Evolutionary conservation across 1,139 yeast genomes (phyloP).

Genomic region (Magnusiomyces fungicola): DNA sequence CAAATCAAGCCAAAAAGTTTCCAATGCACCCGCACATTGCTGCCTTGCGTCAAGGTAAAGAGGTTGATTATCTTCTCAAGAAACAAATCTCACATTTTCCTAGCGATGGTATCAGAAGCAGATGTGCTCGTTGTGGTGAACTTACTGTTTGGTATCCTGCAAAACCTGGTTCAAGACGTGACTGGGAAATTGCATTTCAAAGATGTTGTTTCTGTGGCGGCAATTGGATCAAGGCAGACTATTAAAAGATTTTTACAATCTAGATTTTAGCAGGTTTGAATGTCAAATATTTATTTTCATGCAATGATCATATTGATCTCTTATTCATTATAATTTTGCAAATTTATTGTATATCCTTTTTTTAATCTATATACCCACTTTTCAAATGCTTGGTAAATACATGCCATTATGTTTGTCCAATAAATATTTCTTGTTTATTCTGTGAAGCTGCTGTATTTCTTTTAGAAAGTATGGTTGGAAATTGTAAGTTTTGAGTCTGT

Average conservation of each 20-base stretch:
- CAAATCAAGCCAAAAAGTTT: background rate
- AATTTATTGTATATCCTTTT: no score
- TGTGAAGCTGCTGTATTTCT: no score
- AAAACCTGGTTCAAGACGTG: conserved; percentile 34
- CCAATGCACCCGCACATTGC: conserved; percentile 4
- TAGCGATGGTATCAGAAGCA: conserved; percentile 31
- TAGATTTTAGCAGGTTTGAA: no score
- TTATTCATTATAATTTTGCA: no score
- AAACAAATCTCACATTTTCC: conserved; percentile 24
- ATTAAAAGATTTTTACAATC: background rate
- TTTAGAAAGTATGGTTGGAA: no score
- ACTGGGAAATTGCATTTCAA: conserved; percentile 70
- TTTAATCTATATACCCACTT: no score
- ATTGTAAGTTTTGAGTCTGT: no score
- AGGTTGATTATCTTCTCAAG: conserved; percentile 29
- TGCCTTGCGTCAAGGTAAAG: conserved; percentile 10
- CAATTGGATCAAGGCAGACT: conserved; percentile 13
- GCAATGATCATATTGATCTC: no score
- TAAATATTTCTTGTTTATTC: no score
- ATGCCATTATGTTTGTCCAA: no score
- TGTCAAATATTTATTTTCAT: no score
- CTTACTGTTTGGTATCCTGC: conserved; percentile 40
- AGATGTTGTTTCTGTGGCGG: conserved; percentile 78
- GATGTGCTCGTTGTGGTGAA: conserved; percentile 65
- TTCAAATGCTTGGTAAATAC: no score